Conservation (phyloP, 768 basidiomycete genomes). For the Suillus luteus region DNA sequence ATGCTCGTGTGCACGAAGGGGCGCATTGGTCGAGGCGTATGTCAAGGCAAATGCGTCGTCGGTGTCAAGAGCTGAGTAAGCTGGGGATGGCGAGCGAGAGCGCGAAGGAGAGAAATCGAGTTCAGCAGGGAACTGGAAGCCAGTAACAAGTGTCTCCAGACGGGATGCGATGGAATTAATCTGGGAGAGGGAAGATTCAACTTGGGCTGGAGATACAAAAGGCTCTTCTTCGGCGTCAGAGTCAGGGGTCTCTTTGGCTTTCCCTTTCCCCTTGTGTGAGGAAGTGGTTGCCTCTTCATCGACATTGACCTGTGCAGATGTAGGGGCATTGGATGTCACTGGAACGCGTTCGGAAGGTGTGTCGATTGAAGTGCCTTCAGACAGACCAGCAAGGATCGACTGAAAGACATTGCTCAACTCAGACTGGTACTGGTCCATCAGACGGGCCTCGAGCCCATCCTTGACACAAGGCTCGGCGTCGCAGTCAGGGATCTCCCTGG, state of each 20-base stretch:
- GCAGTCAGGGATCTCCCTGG: constrained; percentile 24
- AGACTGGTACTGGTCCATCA: constrained; percentile 13
- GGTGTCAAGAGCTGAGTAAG: constrained; percentile 13
- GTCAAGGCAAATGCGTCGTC: constrained; percentile 42
- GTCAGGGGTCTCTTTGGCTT: constrained; percentile 32
- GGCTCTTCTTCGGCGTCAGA: constrained; percentile 15
- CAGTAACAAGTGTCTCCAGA: constrained; percentile 36
- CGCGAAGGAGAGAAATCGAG: constrained; percentile 33
- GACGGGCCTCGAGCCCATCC: constrained; percentile 9
- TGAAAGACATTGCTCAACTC: constrained; percentile 9
- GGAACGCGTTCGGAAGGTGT: background rate
- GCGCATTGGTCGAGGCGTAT: constrained; percentile 59
- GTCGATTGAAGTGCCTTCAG: background rate
- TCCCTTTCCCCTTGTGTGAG: constrained; percentile 36
- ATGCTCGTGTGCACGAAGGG: constrained; percentile 64
- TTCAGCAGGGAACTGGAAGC: constrained; percentile 41
- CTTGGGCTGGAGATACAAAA: constrained; percentile 16
- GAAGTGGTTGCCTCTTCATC: constrained; percentile 6
- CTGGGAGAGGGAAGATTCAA: constrained; percentile 34
- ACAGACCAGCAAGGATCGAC: constrained; percentile 8
- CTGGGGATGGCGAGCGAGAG: constrained; percentile 18
- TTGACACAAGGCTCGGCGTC: background rate
- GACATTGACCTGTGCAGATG: background rate
- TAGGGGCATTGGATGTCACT: constrained; percentile 7
- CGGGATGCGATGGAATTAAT: constrained; percentile 45